Base-by-base conservation (phyloP, 176 grass and related monocot species). In the Eragrostis nindensis region DNA sequence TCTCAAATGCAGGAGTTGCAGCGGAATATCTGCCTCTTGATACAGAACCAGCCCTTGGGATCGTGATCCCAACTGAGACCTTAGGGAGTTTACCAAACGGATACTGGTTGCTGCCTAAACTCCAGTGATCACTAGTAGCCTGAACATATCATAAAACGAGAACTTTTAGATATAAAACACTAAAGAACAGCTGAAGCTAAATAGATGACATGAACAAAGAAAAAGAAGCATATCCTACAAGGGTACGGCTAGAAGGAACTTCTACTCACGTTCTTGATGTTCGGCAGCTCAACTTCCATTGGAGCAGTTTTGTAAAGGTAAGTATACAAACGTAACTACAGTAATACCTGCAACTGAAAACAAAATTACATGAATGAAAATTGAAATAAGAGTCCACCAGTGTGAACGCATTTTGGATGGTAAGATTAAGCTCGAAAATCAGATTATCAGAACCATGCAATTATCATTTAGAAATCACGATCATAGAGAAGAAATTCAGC, bases 11-110 rank as follows among this genome's bases (percentile, higher is more conserved):
- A 78, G 76, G 46, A 19, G 60, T 40, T 65, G 68, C 14, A 80
- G 75, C 62, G 39, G 29, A 59, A 77, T 86, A 79, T 69, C 70
- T 62, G 22, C 65, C 70, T 73, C 21, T 80, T 72, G 61, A 78
- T 76, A 81, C 62, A 70, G 73, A 56, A 70, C 72, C 56, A 56
- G 47, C 30, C 76, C 73, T 98, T 41, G 86, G 78, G 49, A 98
- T 77, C 16, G 70, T 71, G 61, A 95, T 70, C 9, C 90, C 88
- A 69, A 99, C 83, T 85, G 92, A 99, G 73, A 95, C 96, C 84
- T 90, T 99, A 21, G 88, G 90, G 55, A 95, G 85, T 85, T 86
- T 87, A 52, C 84, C 90, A 87, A 79, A 86, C 29, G 82, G 81
- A 86, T 88, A 89, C 41, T 93, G 74, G 27, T 74, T 86, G 68